These are phyloP conservation scores for Colletotrichum sp. DNA, from an alignment of 2,329 filamentous ascomycete genomes.

Conservation along the genomic window DNA sequence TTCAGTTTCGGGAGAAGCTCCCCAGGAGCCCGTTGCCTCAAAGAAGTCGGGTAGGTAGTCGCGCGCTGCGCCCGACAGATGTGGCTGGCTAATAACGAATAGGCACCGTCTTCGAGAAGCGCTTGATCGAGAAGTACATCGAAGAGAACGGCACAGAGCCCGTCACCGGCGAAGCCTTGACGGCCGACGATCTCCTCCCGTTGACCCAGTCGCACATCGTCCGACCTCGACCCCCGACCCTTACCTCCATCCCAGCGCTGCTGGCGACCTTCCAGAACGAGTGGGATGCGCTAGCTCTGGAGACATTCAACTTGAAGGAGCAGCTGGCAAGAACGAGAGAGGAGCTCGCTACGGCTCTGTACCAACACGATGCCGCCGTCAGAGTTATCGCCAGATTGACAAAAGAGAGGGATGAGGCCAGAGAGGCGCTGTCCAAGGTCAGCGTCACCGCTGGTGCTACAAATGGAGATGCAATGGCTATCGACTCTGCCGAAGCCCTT, in stretches of 20 bases:
- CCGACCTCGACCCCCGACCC: conserved; percentile 85
- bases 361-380: conserved; percentile 97
- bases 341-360: conserved; percentile 91
- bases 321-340: conserved; percentile 89
- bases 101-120: conserved; percentile 94
- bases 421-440: conserved; percentile 85
- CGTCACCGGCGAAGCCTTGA: conserved; percentile 83
- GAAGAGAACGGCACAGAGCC: conserved; percentile 93
- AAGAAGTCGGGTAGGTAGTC: conserved; percentile 81
- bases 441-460: conserved; percentile 66
- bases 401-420: conserved; percentile 90
- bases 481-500: conserved; percentile 77
- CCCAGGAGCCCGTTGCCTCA: conserved; percentile 92
- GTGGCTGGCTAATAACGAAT: not conserved
- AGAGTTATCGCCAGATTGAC: conserved; percentile 90
- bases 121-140: conserved; percentile 94
- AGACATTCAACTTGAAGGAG: conserved; percentile 89
- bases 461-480: conserved; percentile 87
- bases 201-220: conserved; percentile 85
- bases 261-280: conserved; percentile 97
- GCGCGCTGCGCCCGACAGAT: not conserved
- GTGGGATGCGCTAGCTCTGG: conserved; percentile 92
- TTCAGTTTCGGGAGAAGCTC: conserved; percentile 93
- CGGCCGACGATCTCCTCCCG: conserved; percentile 83
- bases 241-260: conserved; percentile 95